These are phyloP conservation scores for Suillus lakei DNA, from an alignment of 768 basidiomycete species.

Conservation along the genomic window DNA sequence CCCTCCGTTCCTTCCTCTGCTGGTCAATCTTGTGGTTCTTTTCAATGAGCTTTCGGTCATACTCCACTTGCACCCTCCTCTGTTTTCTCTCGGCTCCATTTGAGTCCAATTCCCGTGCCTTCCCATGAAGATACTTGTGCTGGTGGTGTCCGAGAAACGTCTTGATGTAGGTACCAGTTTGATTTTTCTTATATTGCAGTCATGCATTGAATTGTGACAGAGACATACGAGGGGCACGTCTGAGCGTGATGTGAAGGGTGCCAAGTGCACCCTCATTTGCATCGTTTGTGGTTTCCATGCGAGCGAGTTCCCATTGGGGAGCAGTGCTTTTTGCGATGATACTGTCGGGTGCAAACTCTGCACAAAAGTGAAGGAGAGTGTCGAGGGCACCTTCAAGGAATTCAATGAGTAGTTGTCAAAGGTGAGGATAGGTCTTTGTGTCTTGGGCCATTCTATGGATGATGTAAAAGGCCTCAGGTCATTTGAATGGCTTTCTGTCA, in stretches of 20 bases:
- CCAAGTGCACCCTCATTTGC: too few species aligned
- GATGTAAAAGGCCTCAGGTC: slow-evolving; percentile 9
- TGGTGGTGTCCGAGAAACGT: too few species aligned
- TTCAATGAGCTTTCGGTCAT: background rate
- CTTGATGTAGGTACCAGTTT: too few species aligned
- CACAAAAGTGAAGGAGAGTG: slow-evolving; percentile 30
- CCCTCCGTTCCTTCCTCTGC: background rate
- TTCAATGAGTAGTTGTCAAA: background rate
- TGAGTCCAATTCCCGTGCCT: too few species aligned
- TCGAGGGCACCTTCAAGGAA: slow-evolving; percentile 16
- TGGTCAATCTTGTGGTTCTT: background rate
- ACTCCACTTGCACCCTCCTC: background rate
- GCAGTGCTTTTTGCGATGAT: too few species aligned
- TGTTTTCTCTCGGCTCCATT: slow-evolving; percentile 1
- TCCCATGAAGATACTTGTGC: too few species aligned
- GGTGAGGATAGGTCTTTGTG: background rate
- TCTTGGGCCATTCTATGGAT: slow-evolving; percentile 6
- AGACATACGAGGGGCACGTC: too few species aligned
- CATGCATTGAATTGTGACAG: too few species aligned
- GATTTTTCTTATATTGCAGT: too few species aligned
- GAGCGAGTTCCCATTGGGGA: too few species aligned
- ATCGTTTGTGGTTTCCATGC: too few species aligned
- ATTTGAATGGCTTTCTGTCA: slow-evolving; percentile 16
- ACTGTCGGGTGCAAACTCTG: slow-evolving; percentile 36
- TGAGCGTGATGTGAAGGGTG: too few species aligned